Evolutionary conservation across 2,329 filamentous ascomycete species (phyloP).

Genomic region (Ceratocystis alfenasii): DNA sequence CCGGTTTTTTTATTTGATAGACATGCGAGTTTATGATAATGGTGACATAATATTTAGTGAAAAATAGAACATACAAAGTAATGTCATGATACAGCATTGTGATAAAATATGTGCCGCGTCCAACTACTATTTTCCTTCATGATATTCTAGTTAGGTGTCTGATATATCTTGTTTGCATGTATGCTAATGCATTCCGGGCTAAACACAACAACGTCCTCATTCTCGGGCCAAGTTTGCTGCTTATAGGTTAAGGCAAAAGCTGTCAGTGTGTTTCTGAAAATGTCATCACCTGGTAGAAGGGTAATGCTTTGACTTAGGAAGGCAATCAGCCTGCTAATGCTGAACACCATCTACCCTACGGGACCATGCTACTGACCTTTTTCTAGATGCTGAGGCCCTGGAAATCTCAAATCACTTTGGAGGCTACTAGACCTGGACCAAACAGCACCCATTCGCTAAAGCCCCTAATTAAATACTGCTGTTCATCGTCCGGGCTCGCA

Average conservation of each 20-base stretch:
- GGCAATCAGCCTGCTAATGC: conserved; percentile 45
- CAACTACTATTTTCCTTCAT: conserved; percentile 15
- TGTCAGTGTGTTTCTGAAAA: conserved; percentile 57
- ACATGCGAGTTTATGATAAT: no score
- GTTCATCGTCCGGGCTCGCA: conserved; percentile 53
- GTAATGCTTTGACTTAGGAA: conserved; percentile 52
- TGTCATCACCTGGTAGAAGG: conserved; percentile 50
- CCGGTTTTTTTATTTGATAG: no score
- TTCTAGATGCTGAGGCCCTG: conserved; percentile 46
- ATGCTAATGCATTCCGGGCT: conserved; percentile 53
- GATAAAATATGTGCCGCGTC: neutral
- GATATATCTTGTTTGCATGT: conserved; percentile 39
- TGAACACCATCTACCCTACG: conserved; percentile 49
- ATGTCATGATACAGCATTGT: neutral
- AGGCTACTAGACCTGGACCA: conserved; percentile 57
- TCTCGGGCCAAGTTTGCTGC: conserved; percentile 55
- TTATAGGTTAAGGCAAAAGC: conserved; percentile 60
- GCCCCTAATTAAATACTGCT: conserved; percentile 61
- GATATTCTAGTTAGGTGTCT: conserved; percentile 25
- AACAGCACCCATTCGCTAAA: conserved; percentile 67
- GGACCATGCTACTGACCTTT: conserved; percentile 45
- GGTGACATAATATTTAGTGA: neutral
- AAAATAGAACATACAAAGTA: neutral
- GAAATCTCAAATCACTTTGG: conserved; percentile 43
- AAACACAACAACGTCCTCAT: conserved; percentile 60